Percentiles rank a stretch among this genome's conserved stretches.
Conservation (phyloP, 139 green algal genomes). For the Chlamydomonas schloesseri region DNA sequence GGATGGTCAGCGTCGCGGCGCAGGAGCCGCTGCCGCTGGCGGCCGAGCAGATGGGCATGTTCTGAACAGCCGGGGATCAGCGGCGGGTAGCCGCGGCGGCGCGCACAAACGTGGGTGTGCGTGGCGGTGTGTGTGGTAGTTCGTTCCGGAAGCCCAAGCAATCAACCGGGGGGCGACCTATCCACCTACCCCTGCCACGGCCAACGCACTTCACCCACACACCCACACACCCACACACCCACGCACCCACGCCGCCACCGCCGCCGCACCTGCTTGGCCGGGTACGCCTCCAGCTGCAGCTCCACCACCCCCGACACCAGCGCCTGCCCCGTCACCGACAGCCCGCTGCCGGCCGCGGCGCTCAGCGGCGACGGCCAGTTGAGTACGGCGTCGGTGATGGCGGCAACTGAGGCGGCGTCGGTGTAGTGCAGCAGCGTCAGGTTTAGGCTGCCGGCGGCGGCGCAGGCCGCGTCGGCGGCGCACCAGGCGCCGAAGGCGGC, state of each 20-base stretch:
- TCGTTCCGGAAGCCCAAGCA: too few species aligned
- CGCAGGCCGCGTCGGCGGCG: conserved; percentile 13
- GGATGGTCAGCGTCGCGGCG: neutral
- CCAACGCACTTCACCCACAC: too few species aligned
- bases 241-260: too few species aligned
- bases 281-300: neutral
- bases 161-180: too few species aligned
- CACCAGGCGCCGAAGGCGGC: conserved; percentile 26
- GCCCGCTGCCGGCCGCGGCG: too few species aligned
- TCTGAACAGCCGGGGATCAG: too few species aligned
- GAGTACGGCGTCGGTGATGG: neutral
- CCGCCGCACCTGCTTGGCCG: neutral
- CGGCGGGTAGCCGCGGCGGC: too few species aligned
- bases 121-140: too few species aligned
- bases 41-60: conserved; percentile 1
- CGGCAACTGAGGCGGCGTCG: neutral
- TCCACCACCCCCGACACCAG: conserved; percentile 31
- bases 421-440: conserved; percentile 13
- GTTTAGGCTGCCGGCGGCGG: neutral
- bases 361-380: conserved; percentile 13
- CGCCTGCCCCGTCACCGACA: neutral
- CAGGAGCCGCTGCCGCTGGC: neutral
- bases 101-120: too few species aligned
- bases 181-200: too few species aligned
- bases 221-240: too few species aligned